Percentiles rank a stretch among this genome's conserved stretches.
phyloP scores from a whole-genome alignment of 2,329 filamentous ascomycete species.

The Penicillium sp. region DNA sequence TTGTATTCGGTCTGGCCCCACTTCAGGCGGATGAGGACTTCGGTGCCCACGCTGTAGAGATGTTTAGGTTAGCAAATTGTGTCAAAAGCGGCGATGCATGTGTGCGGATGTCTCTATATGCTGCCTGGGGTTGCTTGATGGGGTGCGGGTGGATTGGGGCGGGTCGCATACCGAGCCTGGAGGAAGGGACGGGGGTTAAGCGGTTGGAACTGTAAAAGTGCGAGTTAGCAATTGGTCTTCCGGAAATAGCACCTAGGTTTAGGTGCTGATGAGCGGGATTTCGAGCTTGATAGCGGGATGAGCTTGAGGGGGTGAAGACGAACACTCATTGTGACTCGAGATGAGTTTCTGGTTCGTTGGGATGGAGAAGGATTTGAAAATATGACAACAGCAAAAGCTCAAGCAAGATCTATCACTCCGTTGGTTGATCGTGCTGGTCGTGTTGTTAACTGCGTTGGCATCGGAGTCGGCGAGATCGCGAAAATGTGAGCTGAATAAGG shows the following conservation, averaged over 20 bases:
- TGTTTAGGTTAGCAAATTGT: not conserved
- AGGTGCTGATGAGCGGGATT: not conserved
- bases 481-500: conserved; percentile 37
- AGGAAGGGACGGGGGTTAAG: conserved; percentile 97
- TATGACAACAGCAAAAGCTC: not conserved
- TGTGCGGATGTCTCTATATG: not conserved
- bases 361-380: not conserved
- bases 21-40: conserved; percentile 89
- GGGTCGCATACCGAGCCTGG: conserved; percentile 71
- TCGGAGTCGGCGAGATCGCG: conserved; percentile 23
- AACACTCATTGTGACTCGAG: conserved; percentile 34
- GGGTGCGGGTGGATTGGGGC: not conserved
- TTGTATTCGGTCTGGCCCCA: conserved; percentile 99
- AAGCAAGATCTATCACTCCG: conserved; percentile 2
- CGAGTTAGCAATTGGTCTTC: conserved; percentile 6
- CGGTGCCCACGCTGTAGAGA: conserved; percentile 71
- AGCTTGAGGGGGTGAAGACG: conserved; percentile 12
- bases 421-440: conserved; percentile 14
- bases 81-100: not conserved
- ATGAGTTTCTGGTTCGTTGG: not conserved
- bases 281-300: conserved; percentile 8
- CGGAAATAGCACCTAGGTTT: not conserved
- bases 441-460: conserved; percentile 11
- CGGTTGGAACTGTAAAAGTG: conserved; percentile 69
- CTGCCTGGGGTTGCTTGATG: not conserved